Percentiles rank a stretch among this genome's conserved stretches.
Conservation (phyloP, 2,329 filamentous ascomycete species). For the Akanthomyces muscarius region DNA sequence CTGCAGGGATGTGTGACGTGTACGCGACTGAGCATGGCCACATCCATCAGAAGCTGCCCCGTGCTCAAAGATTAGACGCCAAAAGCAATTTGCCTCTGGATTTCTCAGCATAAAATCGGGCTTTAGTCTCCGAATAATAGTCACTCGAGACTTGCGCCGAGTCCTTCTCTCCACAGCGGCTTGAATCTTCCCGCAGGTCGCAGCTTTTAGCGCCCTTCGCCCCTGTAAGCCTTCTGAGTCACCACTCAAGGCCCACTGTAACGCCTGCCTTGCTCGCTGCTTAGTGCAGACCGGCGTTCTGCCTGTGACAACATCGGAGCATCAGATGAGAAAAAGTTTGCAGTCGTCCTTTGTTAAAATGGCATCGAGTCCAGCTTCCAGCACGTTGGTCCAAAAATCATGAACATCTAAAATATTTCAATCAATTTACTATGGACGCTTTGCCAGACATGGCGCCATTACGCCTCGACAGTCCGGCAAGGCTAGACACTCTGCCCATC, state of each 20-base stretch:
- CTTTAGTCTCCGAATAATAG: background rate
- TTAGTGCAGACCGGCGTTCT: background rate
- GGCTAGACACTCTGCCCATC: slow-evolving; percentile 35
- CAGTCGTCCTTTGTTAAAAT: background rate
- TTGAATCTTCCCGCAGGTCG: background rate
- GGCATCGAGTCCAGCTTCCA: background rate
- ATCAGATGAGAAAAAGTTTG: background rate
- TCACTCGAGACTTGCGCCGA: background rate
- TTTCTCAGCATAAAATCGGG: background rate
- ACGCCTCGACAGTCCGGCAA: slow-evolving; percentile 1
- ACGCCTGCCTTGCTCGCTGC: background rate
- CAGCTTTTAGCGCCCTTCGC: background rate
- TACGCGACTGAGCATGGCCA: background rate
- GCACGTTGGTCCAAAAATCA: background rate
- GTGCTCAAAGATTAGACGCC: background rate
- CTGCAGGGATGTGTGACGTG: slow-evolving; percentile 6
- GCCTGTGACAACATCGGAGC: background rate
- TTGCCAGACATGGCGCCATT: slow-evolving; percentile 1
- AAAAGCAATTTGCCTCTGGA: background rate
- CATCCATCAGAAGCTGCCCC: background rate
- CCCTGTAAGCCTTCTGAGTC: slow-evolving; percentile 14
- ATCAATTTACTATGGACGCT: slow-evolving; percentile 5
- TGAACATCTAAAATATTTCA: background rate
- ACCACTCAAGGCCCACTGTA: slow-evolving; percentile 11
- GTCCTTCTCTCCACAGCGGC: background rate